Evolutionary conservation across 2,329 filamentous ascomycete species (phyloP), one percentile per base, ranked within the genome.

Genomic region (Aureobasidium sp.): DNA sequence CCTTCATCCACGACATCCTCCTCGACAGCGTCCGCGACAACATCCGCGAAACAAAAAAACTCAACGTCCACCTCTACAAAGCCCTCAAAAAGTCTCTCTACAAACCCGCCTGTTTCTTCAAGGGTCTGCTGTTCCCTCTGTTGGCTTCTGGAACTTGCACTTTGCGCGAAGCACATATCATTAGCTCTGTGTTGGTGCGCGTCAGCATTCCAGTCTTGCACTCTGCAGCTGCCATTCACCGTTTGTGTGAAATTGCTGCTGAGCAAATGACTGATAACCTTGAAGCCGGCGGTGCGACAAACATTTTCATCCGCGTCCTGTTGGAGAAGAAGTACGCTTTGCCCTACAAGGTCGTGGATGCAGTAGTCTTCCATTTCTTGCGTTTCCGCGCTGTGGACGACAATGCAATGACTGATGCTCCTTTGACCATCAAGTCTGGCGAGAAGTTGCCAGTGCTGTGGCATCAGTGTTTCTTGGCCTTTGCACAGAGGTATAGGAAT

Each of bases 291-390:
- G 93, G 93, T 49, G 89, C 92, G 4, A 94, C 92, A 64, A 97
- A 97, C 75, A 88, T 96, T 68, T 95, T 99, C 75, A 96, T 99
- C 77, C 90, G 90, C 71, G 86, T 90, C 0, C 82, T 99, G 41
- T 79, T 99, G 4, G 93, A 97, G 76, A 99, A 99, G 82, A 95
- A 95, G 72, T 97, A 99, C 68, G 94, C 94, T 0, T 80, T 99
- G 11, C 94, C 93, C 0, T 97, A 89, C 78, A 93, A 96, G 75
- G 93, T 96, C 59, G 86, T 99, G 54, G 94, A 99, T 69, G 88
- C 91, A 1, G 79, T 97, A 1, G 94, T 99, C 10, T 97, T 97
- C 78, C 93, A 99, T 75, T 99, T 99, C 75, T 75, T 97, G 64
- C 88, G 94, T n/a, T 97, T 96, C 79, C 83, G 90, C 37, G 88